Percentiles rank a stretch among this genome's conserved stretches.
Conservation (phyloP, 2,329 filamentous ascomycete genomes). For the Neopestalotiopsis clavispora region DNA sequence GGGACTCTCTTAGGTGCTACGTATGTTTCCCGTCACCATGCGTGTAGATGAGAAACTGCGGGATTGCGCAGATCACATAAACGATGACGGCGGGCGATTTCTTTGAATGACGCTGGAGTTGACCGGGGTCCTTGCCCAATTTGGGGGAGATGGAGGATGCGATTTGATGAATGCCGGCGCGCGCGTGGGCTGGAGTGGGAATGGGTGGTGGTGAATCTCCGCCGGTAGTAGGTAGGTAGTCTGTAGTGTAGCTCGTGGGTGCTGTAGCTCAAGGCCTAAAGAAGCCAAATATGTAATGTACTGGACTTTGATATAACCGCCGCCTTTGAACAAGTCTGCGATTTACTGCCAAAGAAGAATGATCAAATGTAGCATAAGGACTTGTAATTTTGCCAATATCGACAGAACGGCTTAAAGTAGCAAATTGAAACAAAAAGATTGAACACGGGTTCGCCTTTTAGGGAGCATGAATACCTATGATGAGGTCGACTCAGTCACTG, state of each 20-base stretch:
- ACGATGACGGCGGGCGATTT: not conserved
- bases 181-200: not conserved
- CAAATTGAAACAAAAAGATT: conserved; percentile 13
- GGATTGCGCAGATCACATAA: not conserved
- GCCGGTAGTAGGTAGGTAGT: not conserved
- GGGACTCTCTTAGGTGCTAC: not conserved
- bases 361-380: not conserved
- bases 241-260: not conserved
- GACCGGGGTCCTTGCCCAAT: conserved; percentile 20
- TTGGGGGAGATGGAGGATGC: conserved; percentile 6
- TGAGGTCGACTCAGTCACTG: not conserved
- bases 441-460: not conserved
- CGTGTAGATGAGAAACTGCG: not conserved
- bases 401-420: not conserved
- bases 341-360: not conserved
- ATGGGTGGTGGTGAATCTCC: not conserved
- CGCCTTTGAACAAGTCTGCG: not conserved
- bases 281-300: not conserved
- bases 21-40: not conserved
- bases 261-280: not conserved
- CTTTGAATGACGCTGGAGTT: conserved; percentile 16
- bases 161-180: conserved; percentile 6
- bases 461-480: not conserved
- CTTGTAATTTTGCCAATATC: not conserved
- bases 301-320: not conserved